A percentile compares a stretch with the other conserved stretches of the same genome.
Evolutionary conservation across 352 stramenopile genomes (phyloP).

Genomic region (Poterioochromonas sp.): DNA sequence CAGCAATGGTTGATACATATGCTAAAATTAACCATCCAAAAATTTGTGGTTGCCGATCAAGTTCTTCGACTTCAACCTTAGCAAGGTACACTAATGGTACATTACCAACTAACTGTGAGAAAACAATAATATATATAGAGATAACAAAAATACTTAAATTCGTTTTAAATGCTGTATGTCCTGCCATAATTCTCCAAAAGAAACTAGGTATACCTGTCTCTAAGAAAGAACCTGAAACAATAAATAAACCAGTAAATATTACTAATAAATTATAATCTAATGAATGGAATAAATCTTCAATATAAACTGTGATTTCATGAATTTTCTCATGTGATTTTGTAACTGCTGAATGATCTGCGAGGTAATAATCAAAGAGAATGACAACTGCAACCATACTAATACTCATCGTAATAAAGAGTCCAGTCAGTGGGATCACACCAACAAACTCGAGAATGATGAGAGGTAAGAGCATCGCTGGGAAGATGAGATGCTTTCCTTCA

Average conservation of each 20-base stretch:
- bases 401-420: background rate
- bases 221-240: background rate
- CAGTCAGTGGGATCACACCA: background rate
- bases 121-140: background rate
- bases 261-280: slow-evolving; percentile 13
- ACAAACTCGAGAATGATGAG: background rate
- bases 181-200: background rate
- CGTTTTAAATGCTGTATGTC: background rate
- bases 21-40: slow-evolving; percentile 2
- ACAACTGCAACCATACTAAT: background rate
- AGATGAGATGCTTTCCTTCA: no score
- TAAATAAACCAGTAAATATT: slow-evolving; percentile 22
- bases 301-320: background rate
- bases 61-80: background rate
- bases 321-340: background rate
- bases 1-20: slow-evolving; percentile 1
- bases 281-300: background rate
- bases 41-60: background rate
- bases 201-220: background rate
- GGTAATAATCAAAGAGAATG: background rate
- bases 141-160: background rate
- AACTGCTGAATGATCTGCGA: no score
- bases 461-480: background rate
- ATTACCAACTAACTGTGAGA: slow-evolving; percentile 25
- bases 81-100: slow-evolving; percentile 4